Percentiles rank a stretch among this genome's conserved stretches.
Conservation (phyloP, 108 stramenopile genomes). For the Skeletonema tropicum region DNA sequence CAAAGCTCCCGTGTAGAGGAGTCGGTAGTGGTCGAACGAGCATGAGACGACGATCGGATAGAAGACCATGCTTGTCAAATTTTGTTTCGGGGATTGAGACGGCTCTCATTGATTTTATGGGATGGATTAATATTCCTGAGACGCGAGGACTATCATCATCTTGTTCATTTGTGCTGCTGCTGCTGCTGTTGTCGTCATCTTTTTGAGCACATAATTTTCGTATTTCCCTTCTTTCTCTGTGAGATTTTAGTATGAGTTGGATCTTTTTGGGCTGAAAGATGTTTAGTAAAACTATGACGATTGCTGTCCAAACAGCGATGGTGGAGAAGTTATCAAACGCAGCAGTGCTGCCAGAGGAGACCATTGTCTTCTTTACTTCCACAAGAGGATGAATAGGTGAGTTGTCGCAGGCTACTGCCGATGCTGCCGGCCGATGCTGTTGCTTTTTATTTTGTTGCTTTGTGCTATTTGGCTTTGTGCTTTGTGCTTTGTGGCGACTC, state of each 20-base stretch:
- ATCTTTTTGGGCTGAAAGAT: neutral
- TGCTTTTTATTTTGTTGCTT: too few species aligned
- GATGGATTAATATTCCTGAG: slow-evolving; percentile 10
- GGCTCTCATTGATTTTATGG: slow-evolving; percentile 78
- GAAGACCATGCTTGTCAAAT: slow-evolving; percentile 62
- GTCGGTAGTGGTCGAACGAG: slow-evolving; percentile 60
- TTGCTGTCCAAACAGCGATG: neutral
- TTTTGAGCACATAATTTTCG: neutral
- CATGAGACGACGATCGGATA: slow-evolving; percentile 77
- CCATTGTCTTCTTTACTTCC: too few species aligned
- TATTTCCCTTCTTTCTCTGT: neutral
- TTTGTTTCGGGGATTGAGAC: slow-evolving; percentile 46
- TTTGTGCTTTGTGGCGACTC: too few species aligned
- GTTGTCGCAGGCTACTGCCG: too few species aligned
- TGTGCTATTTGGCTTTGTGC: too few species aligned
- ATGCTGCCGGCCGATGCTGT: too few species aligned
- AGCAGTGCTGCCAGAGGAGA: too few species aligned
- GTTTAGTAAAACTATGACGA: neutral
- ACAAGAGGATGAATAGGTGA: too few species aligned
- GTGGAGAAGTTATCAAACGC: neutral
- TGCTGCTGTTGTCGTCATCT: neutral
- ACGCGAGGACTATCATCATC: slow-evolving; percentile 3
- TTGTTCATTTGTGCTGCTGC: too few species aligned
- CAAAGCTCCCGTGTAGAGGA: slow-evolving; percentile 49
- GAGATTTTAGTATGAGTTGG: neutral